These are phyloP conservation scores for Tolypocladium endophyticum DNA, from an alignment of 2,329 filamentous ascomycete species.

Conservation along the genomic window DNA sequence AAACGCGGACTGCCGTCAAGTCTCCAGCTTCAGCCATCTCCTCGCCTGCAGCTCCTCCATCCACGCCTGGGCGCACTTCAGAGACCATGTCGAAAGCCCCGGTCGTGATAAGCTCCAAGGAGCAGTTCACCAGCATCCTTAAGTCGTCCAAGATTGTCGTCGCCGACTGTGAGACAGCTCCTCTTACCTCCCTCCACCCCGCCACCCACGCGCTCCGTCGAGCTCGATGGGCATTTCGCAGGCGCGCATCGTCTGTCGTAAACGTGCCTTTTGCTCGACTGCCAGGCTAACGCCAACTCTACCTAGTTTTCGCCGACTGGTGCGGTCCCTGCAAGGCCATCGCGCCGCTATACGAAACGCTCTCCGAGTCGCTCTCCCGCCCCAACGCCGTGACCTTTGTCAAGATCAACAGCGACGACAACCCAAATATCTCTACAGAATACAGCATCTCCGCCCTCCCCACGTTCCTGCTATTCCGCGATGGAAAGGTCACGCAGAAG, in stretches of 20 bases:
- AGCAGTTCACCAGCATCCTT: constrained; percentile 59
- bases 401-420: constrained; percentile 75
- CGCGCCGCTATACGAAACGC: constrained; percentile 69
- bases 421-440: constrained; percentile 60
- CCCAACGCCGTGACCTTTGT: constrained; percentile 69
- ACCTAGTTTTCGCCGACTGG: constrained; percentile 76
- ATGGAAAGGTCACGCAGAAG: constrained; percentile 55
- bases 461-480: constrained; percentile 83
- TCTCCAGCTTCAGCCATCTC: background rate
- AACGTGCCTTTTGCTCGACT: background rate
- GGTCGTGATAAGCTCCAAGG: constrained; percentile 31
- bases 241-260: background rate
- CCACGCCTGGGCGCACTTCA: background rate
- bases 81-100: constrained; percentile 17
- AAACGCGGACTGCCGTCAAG: background rate
- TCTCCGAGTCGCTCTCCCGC: constrained; percentile 60
- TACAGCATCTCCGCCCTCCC: constrained; percentile 72
- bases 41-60: background rate
- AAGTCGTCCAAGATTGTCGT: constrained; percentile 70
- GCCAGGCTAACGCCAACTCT: constrained; percentile 8
- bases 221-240: background rate
- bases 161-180: constrained; percentile 64
- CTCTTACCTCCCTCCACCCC: constrained; percentile 1
- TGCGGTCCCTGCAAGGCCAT: constrained; percentile 78
- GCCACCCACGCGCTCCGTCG: background rate